phyloP scores from a whole-genome alignment of 768 basidiomycete genomes.

The Mycena vitilis region DNA sequence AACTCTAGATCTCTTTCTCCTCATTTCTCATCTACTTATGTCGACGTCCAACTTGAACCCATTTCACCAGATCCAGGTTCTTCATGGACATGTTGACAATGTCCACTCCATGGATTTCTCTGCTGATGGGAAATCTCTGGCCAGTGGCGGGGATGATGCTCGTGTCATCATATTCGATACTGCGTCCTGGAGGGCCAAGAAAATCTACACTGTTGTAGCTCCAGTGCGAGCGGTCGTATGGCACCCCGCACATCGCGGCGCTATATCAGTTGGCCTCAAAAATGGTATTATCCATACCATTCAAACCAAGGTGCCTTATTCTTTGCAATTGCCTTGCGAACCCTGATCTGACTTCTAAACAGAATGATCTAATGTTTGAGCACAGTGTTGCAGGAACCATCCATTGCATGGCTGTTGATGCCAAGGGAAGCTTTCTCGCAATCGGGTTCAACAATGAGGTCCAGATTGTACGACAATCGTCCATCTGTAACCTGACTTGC shows the following conservation, averaged over 20 bases:
- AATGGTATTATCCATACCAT: background rate
- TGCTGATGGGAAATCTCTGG: constrained; percentile 7
- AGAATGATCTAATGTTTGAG: background rate
- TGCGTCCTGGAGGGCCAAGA: background rate
- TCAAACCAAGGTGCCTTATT: background rate
- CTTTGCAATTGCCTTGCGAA: background rate
- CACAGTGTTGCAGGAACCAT: background rate
- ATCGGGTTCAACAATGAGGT: constrained; percentile 4
- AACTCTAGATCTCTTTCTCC: too few species aligned
- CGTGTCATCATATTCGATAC: background rate
- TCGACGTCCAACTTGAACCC: too few species aligned
- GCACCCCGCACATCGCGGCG: background rate
- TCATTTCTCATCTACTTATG: too few species aligned
- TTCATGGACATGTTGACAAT: too few species aligned
- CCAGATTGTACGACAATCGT: background rate
- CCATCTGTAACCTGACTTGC: background rate
- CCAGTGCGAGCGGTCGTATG: background rate
- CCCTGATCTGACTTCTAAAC: background rate
- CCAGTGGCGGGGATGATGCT: constrained; percentile 2
- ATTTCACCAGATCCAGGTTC: too few species aligned
- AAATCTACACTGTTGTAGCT: background rate
- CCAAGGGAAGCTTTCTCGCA: background rate
- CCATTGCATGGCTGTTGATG: constrained; percentile 2
- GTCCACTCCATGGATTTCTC: constrained; percentile 9
- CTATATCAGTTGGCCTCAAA: background rate